Base-by-base conservation (phyloP, 805 yeast genomes). In the Lipomyces spencermartinsiae region DNA sequence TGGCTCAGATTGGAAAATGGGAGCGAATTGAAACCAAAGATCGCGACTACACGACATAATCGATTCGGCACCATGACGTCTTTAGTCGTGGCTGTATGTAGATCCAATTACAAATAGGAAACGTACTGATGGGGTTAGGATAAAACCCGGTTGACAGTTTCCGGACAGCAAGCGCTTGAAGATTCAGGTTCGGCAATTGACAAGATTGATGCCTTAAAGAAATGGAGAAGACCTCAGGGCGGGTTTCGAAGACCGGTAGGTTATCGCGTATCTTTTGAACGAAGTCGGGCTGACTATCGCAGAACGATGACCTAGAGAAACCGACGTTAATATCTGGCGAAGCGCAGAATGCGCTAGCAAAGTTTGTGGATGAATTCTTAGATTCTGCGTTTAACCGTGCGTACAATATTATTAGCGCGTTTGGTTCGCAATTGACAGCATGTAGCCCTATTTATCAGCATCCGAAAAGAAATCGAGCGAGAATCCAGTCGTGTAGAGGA, bases 1-100 rank as follows among this genome's bases (percentile, higher is more conserved):
- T 82, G 56, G 85, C 83, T 25, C 76, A 34, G 91, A 7, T 80
- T 92, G n/a, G 80, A 81, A 1, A 83, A 83, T 63, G 98, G 94
- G 74, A 81, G 83, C 25, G 82, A 83, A 39, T 76, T 89, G 68
- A 86, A 85, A 66, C 81, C 79, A 54, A 75, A 77, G 43, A 83
- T 87, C 60, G 80, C 82, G 9, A 35, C 84, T 83, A 76, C 79
- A 82, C 91, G 99, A 59, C 99, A 94, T 76, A 93, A 95, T 1
- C 83, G 97, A 62, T 94, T 94, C 80, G 99, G 99, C 0, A 88
- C 98, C 0, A 80, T 93, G 70, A 78, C 93, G 10, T 88, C 97
- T 1, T 82, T 94, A 37, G 87, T 89, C 68, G 85, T 89, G 29
- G 33, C 58, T 3, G 66, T 55, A 43, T n/a, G 62, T 16, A 31